These are phyloP conservation scores for Candida smagusa DNA, from an alignment of 1,139 yeast genomes.

Conservation along the genomic window DNA sequence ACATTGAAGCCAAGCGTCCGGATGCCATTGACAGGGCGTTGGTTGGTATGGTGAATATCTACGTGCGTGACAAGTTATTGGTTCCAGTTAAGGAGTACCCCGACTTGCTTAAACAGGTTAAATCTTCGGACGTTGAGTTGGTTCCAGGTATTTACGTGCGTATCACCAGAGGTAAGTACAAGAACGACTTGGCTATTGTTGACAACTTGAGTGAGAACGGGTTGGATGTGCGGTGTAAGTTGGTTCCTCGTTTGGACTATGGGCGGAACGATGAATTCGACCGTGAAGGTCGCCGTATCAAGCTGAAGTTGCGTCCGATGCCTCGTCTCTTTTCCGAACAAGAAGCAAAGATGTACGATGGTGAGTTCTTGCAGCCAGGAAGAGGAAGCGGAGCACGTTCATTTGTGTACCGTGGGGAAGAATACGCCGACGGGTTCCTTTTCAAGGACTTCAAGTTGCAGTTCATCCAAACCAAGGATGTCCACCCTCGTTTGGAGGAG, in stretches of 20 bases:
- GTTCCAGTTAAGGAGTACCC: constrained; percentile 97
- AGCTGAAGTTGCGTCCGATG: constrained; percentile 68
- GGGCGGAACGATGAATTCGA: constrained; percentile 64
- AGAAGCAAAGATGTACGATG: constrained; percentile 54
- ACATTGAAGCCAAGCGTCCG: constrained; percentile 90
- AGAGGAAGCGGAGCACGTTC: constrained; percentile 64
- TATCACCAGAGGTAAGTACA: constrained; percentile 85
- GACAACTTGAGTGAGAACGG: constrained; percentile 94
- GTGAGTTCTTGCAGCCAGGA: constrained; percentile 61
- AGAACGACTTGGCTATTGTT: constrained; percentile 89
- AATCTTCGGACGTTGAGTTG: constrained; percentile 81
- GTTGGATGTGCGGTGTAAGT: constrained; percentile 83
- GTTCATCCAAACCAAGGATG: constrained; percentile 76
- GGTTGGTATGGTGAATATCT: constrained; percentile 84
- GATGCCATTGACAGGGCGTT: constrained; percentile 89
- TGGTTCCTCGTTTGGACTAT: constrained; percentile 92
- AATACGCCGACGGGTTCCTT: constrained; percentile 83
- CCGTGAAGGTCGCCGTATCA: constrained; percentile 52
- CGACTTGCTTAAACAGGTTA: constrained; percentile 84
- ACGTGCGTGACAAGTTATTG: constrained; percentile 64
- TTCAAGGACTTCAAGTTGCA: constrained; percentile 84
- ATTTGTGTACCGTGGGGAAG: constrained; percentile 80
- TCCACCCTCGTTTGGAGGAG: constrained; percentile 86
- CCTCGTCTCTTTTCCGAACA: constrained; percentile 81
- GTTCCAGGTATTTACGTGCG: constrained; percentile 93